Conservation (phyloP, 345 rosid genomes). For the Sonneratia caseolaris region DNA sequence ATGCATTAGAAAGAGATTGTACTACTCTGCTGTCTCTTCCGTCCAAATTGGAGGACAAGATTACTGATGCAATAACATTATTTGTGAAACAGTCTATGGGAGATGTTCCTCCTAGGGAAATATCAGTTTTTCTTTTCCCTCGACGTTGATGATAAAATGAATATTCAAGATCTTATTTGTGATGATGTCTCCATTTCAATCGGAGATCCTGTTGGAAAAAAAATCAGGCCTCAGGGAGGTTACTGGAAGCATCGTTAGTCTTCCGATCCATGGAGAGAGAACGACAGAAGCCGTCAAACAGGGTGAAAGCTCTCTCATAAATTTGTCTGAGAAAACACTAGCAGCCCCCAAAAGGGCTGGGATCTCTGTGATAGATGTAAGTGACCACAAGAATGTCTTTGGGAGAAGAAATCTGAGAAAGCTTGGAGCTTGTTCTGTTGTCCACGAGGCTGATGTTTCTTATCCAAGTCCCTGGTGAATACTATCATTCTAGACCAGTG, state of each 20-base stretch:
- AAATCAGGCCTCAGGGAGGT: neutral
- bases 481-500: neutral
- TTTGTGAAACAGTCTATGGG: neutral
- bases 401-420: neutral
- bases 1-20: neutral
- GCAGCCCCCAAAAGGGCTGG: neutral
- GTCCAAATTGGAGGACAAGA: neutral
- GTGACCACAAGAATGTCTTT: neutral
- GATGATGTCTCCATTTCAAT: slow-evolving; percentile 20
- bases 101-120: neutral
- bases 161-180: neutral
- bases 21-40: neutral
- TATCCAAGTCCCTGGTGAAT: neutral
- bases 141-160: neutral
- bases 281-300: neutral
- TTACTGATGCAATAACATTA: neutral
- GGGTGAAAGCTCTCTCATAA: neutral
- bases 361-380: neutral
- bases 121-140: neutral
- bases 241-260: neutral
- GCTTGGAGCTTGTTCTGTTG: neutral
- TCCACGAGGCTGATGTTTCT: neutral
- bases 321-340: neutral
- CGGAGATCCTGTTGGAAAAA: neutral
- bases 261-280: neutral